Base-by-base conservation (phyloP, 2,329 filamentous ascomycete genomes). In the Nemania abortiva region DNA sequence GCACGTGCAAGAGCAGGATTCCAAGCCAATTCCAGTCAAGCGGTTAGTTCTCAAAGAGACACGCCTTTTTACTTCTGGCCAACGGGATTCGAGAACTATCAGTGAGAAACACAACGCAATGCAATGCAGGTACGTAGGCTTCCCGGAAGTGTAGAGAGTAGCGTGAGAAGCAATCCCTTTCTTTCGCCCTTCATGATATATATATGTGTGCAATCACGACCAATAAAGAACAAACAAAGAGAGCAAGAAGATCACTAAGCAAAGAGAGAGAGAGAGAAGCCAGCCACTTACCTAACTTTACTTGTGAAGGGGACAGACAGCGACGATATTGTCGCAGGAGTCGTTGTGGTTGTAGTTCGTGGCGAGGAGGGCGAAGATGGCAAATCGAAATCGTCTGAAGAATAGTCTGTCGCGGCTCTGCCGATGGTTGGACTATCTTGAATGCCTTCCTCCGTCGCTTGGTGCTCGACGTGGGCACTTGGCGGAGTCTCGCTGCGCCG, bases 381-480 rank as follows among this genome's bases (percentile, higher is more conserved):
- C 37, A 50, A 45, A 15, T 56, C 62, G 13, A 47, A 62, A 20
- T 66, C 59, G 61, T 70, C 59, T 63, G 72, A 66, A 67, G 72
- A 66, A 72, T 72, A 75, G 65, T 77, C 75, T 60, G 77, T 70
- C 61, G 79, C 76, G 59, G 77, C 77, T 73, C 80, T 79, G 73
- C 84, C 83, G 74, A 84, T 83, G 59, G 83, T 84, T 74, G 84
- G 83, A 78, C 83, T 85, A 74, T 86, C 83, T 74, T 82, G 81
- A 72, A 79, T 72, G 66, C 70, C 73, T 70, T 75, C 59, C 29
- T 65, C 60, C 65, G 62, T 52, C 49, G 69, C 63, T 66, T 58
- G 62, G 49, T 65, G 67, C 64, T 68, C 69, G 69, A 67, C 58
- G 59, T 74, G 69, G 72, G 76, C 74, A 74, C 79, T 77, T 74